These are phyloP conservation scores for Trypanosoma theileri DNA, from an alignment of 208 protist species.

Conservation along the genomic window DNA sequence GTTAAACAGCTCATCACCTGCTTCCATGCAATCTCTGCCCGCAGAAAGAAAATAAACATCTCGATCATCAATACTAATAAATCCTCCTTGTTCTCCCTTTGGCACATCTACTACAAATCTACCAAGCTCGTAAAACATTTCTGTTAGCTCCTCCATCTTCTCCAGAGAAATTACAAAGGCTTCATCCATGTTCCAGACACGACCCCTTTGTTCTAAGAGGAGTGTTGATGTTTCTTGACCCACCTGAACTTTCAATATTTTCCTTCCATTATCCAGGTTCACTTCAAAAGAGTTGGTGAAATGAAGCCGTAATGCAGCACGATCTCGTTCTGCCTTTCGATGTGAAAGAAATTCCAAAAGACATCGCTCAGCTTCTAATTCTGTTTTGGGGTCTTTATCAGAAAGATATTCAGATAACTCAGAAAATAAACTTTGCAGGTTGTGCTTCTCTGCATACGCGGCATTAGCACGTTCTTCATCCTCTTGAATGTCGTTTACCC, in stretches of 20 bases:
- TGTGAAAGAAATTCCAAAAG: slow-evolving; percentile 78
- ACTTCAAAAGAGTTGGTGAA: slow-evolving; percentile 75
- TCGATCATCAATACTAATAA: slow-evolving; percentile 82
- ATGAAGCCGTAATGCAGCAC: slow-evolving; percentile 71
- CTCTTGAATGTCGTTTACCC: slow-evolving; percentile 62
- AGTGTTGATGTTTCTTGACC: slow-evolving; percentile 60
- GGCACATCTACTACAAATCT: slow-evolving; percentile 69
- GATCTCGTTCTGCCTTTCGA: slow-evolving; percentile 74
- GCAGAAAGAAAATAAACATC: slow-evolving; percentile 72
- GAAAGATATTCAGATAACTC: slow-evolving; percentile 74
- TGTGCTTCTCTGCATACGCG: slow-evolving; percentile 78
- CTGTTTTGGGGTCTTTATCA: slow-evolving; percentile 77
- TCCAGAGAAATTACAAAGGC: slow-evolving; percentile 58
- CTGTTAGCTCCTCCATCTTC: slow-evolving; percentile 72
- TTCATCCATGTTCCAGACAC: slow-evolving; percentile 57
- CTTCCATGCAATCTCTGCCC: slow-evolving; percentile 66
- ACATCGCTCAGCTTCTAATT: slow-evolving; percentile 70
- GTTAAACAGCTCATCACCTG: slow-evolving; percentile 82
- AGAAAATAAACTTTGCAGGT: slow-evolving; percentile 67
- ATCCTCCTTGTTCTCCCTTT: slow-evolving; percentile 73
- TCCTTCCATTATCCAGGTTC: slow-evolving; percentile 77
- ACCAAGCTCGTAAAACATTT: slow-evolving; percentile 80
- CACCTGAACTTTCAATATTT: slow-evolving; percentile 54
- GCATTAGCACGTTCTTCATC: slow-evolving; percentile 71
- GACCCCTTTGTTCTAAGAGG: slow-evolving; percentile 70